Evolutionary conservation across 345 rosid species (phyloP), one percentile per base, ranked within the genome.

Genomic region (Arabis alpina): DNA sequence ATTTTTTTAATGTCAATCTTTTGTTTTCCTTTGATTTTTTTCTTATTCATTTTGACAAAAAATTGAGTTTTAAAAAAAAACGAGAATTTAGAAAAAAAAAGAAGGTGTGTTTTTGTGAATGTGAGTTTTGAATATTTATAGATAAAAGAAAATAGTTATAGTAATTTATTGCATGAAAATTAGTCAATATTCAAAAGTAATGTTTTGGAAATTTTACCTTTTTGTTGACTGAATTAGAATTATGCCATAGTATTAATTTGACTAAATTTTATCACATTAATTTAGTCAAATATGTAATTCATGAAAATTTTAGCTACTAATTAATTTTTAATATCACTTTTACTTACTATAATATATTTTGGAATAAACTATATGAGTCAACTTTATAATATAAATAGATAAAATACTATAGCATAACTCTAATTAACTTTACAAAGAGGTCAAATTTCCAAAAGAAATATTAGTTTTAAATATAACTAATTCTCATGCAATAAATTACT

Each of bases 91-190:
- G 23, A 4, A 4, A 1, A 32, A 32, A 6, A 10, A 9, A 3
- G 30, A 2, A 2, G 30, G 5, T 28, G 32, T 57, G 32, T 28
- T 58, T 66, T 24, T 10, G 15, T 36, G 50, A 25, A n/a, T 24
- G 57, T 3, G 3, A 24, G 8, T 19, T 14, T 15, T 48, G 7
- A 12, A 19, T 37, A 58, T 34, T 58, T 58, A 58, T 57, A 58
- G 40, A 14, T 48, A 3, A 54, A 24, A 5, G 19, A 5, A 32
- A 32, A 19, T 19, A 8, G 4, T 14, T 2, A 14, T 36, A 4
- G 39, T 36, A 10, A 36, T 32, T 50, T 6, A 34, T 19, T 56
- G 64, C 72, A 36, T 68, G 24, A 9, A 44, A 56, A 1, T 41
- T 44, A 37, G 64, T 56, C 56, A 68, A 11, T 55, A 14, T 28